Percentiles rank a stretch among this genome's conserved stretches.
These are phyloP conservation scores for Pichia eremophila DNA, from an alignment of 805 yeast species.

Conservation along the genomic window DNA sequence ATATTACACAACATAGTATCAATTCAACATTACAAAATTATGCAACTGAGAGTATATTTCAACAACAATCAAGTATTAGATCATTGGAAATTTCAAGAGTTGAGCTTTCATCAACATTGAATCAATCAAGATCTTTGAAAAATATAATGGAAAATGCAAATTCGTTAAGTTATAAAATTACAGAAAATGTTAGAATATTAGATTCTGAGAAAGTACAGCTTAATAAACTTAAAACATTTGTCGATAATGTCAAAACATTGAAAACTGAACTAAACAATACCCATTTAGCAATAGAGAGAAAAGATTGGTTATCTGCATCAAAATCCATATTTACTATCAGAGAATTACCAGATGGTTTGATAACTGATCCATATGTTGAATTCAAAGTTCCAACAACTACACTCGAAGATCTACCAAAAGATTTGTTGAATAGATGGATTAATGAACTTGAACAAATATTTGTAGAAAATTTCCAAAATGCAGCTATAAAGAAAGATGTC, in stretches of 20 bases:
- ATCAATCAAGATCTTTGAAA: slow-evolving; percentile 46
- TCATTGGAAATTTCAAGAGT: slow-evolving; percentile 52
- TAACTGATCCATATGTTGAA: slow-evolving; percentile 60
- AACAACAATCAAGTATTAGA: slow-evolving; percentile 29
- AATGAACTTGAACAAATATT: slow-evolving; percentile 49
- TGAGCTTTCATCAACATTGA: slow-evolving; percentile 51
- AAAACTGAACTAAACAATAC: slow-evolving; percentile 59
- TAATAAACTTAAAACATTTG: slow-evolving; percentile 50
- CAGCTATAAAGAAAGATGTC: slow-evolving; percentile 59
- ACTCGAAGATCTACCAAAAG: slow-evolving; percentile 68
- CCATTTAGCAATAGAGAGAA: slow-evolving; percentile 54
- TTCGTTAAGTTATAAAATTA: slow-evolving; percentile 54
- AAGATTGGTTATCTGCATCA: slow-evolving; percentile 76
- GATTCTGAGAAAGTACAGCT: slow-evolving; percentile 67
- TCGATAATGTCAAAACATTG: slow-evolving; percentile 53
- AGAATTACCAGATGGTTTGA: slow-evolving; percentile 42
- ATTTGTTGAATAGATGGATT: slow-evolving; percentile 49
- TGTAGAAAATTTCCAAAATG: slow-evolving; percentile 53
- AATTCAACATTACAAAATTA: slow-evolving; percentile 17
- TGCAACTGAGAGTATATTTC: slow-evolving; percentile 26
- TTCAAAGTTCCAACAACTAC: slow-evolving; percentile 80
- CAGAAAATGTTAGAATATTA: slow-evolving; percentile 57
- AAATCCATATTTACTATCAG: slow-evolving; percentile 47
- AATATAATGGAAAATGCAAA: slow-evolving; percentile 51
- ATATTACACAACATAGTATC: slow-evolving; percentile 16